Evolutionary conservation across 1,139 yeast species (phyloP), one percentile per base, ranked within the genome.

Genomic region (Blastobotrys persicus): DNA sequence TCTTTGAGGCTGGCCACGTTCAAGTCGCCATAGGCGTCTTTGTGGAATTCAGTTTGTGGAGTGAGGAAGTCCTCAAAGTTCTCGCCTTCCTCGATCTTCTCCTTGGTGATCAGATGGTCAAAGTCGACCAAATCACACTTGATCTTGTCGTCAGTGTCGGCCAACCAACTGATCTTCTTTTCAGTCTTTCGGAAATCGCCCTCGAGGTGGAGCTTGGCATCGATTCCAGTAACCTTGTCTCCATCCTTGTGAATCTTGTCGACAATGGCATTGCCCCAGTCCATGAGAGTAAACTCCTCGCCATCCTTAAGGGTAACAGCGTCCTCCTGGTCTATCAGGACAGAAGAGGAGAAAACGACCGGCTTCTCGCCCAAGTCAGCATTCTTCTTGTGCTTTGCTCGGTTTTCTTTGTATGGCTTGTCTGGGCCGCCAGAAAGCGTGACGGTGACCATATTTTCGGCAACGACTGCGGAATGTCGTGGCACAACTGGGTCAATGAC

Each of bases 141-240:
- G 50, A 81, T 81, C 62, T 85, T 86, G 44, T 76, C 78, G 33
- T 58, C 58, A 49, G 95, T 85, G 65, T 85, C 83, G 43, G 97
- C 95, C 66, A 92, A 79, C 98, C 98, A 92, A 47, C 97, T 91
- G 57, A 92, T 70, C 73, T 92, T 92, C 81, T 89, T 89, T 60
- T 88, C 86, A 49, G 98, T 92, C 76, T 89, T 91, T 74, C 89
- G 87, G 86, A 89, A 92, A 70, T 92, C 98, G 72, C 98, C 98
- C 60, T 88, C 97, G 68, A 92, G 79, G 70, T 92, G 87, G 63
- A 92, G 77, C 63, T 82, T 84, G 57, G 89, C 97, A 53, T 82
- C 87, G 56, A 91, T 73, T 2, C 83, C 74, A 49, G 75, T 76
- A 49, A 85, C 84, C 13, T 31, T 31, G 57, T 76, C 83, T 51